Conservation (phyloP, 169 alveolate genomes). For the Plasmodium relictum region DNA sequence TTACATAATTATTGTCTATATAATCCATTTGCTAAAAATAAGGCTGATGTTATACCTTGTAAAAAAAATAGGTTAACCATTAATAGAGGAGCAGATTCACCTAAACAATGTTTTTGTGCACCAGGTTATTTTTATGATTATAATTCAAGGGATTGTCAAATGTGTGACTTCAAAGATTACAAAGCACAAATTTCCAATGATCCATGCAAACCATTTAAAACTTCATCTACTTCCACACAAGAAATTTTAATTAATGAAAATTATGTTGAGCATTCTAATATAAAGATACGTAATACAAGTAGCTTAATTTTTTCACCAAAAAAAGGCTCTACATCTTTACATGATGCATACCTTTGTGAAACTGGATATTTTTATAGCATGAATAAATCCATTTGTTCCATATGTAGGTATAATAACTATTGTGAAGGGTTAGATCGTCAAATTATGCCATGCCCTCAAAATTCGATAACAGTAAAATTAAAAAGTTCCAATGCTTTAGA, state of each 20-base stretch:
- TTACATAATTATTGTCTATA: slow-evolving; percentile 76
- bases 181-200: slow-evolving; percentile 34
- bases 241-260: slow-evolving; percentile 46
- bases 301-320: slow-evolving; percentile 33
- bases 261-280: slow-evolving; percentile 21
- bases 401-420: slow-evolving; percentile 38
- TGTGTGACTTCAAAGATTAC: slow-evolving; percentile 8
- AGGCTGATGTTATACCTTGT: slow-evolving; percentile 84
- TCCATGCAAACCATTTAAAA: slow-evolving; percentile 22
- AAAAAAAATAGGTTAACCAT: slow-evolving; percentile 81
- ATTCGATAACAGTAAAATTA: slow-evolving; percentile 36
- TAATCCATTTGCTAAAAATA: slow-evolving; percentile 79
- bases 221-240: slow-evolving; percentile 22
- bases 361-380: slow-evolving; percentile 62
- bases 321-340: slow-evolving; percentile 34
- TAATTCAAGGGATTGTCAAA: slow-evolving; percentile 70
- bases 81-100: slow-evolving; percentile 82
- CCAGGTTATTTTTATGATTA: slow-evolving; percentile 84
- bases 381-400: slow-evolving; percentile 54
- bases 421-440: slow-evolving; percentile 37
- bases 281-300: slow-evolving; percentile 22
- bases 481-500: slow-evolving; percentile 74
- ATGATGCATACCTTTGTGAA: slow-evolving; percentile 47
- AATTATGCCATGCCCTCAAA: slow-evolving; percentile 32
- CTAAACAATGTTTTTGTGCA: slow-evolving; percentile 84